These are phyloP conservation scores for Marasmius tenuissimus DNA, from an alignment of 1,284 basidiomycete genomes.

Conservation along the genomic window DNA sequence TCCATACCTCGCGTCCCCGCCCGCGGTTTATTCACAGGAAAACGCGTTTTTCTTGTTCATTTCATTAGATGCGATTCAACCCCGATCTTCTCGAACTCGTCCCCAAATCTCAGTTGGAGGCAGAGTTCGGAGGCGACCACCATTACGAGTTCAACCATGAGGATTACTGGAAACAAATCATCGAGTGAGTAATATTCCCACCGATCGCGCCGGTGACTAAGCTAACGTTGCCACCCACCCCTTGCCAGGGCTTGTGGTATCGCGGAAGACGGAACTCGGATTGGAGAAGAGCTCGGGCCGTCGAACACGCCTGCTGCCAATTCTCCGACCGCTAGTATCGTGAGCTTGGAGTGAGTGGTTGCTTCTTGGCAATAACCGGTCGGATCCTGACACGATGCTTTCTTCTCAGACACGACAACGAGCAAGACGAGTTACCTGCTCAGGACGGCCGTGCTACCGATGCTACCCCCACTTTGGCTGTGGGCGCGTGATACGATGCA, in stretches of 20 bases:
- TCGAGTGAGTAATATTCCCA: constrained; percentile 46
- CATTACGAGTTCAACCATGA: constrained; percentile 77
- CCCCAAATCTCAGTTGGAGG: constrained; percentile 75
- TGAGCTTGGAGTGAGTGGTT: no score
- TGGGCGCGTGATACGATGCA: no score
- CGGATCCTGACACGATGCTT: no score
- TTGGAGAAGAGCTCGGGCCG: constrained; percentile 16
- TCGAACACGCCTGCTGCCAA: background rate
- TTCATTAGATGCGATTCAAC: constrained; percentile 80
- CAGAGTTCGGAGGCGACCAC: constrained; percentile 80
- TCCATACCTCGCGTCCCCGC: no score
- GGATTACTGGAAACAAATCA: constrained; percentile 78
- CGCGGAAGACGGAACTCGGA: constrained; percentile 58
- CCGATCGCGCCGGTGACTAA: background rate
- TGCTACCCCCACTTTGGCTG: no score
- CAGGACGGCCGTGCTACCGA: no score
- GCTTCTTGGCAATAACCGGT: no score
- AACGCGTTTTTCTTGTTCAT: background rate
- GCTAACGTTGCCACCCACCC: background rate
- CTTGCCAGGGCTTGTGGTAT: constrained; percentile 54
- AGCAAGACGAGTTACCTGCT: no score
- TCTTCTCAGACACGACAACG: no score
- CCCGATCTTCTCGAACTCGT: constrained; percentile 78
- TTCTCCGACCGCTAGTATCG: background rate
- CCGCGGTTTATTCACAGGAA: no score